Base-by-base conservation (phyloP, 768 basidiomycete species). In the Suillus discolor region DNA sequence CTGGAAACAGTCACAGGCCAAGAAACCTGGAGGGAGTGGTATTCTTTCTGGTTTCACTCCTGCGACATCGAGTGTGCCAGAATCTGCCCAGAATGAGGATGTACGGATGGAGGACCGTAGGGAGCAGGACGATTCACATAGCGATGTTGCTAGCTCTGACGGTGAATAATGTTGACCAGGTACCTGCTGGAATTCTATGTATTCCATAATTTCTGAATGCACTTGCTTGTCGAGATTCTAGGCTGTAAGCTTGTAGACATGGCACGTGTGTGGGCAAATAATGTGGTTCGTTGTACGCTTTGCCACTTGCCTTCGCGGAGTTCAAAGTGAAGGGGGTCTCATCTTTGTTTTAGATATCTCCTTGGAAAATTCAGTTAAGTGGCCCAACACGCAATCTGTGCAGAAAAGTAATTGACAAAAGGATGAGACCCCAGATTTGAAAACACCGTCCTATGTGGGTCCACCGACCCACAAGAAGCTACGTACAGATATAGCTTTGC, bases 1-100 rank as follows among this genome's bases (percentile, higher is more conserved):
- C 0, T 98, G 96, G 96, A 90, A 90, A 71, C 82, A 79, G 62
- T 72, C 85, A 1, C 83, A 87, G 62, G 82, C 78, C 5, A 81
- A 80, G 70, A 81, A 79, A 62, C 71, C 71, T 23, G 78, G 76
- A 53, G 77, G 74, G 12, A 55, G 79, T 6, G 70, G 73, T 36
- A 68, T 79, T 62, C 72, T 84, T 51, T 82, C 85, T 36, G 85
- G 84, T 11, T 86, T 87, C 62, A 80, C 82, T 28, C 73, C 84
- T 67, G 81, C 86, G 15, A 64, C 74, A 44, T 61, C 62, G 23
- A 55, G 53, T 62, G 57, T 63, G 57, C 61, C 67, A 64, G 64
- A 53, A 54, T 39, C 49, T 20, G 54, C 16, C 39, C 63, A 28
- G 23, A 63, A 45, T 39, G 67, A 60, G 34, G 77, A 74, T 36